These are phyloP conservation scores for Fusarium albosuccineum DNA, from an alignment of 2,329 filamentous ascomycete genomes.

Conservation along the genomic window DNA sequence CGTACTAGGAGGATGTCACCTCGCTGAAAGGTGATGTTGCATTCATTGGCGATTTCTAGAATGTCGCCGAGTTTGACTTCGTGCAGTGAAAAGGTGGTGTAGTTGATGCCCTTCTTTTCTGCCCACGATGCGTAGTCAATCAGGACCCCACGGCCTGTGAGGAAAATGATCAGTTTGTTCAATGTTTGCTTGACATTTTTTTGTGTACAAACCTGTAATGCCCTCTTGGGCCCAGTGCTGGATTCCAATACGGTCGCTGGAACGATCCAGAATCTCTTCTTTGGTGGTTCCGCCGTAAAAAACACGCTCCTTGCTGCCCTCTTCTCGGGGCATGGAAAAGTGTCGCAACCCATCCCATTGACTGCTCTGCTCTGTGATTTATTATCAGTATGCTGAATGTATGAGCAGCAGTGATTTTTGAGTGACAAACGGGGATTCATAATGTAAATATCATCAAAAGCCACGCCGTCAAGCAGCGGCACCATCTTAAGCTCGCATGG, in stretches of 20 bases:
- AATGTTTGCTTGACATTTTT: rapidly evolving
- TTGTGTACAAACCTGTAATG: slow-evolving; percentile 47
- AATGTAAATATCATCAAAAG: slow-evolving; percentile 64
- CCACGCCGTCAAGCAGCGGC: slow-evolving; percentile 59
- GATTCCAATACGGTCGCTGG: slow-evolving; percentile 59
- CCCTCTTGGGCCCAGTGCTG: slow-evolving; percentile 62
- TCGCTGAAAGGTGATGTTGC: slow-evolving; percentile 58
- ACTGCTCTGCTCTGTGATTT: slow-evolving; percentile 56
- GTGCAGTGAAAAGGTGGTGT: slow-evolving; percentile 57
- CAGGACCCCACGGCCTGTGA: slow-evolving; percentile 62
- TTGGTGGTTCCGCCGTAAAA: slow-evolving; percentile 64
- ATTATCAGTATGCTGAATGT: not conserved
- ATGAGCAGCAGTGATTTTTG: not conserved
- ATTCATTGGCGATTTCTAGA: slow-evolving; percentile 53
- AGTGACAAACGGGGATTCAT: slow-evolving; percentile 57
- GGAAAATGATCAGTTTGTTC: not conserved
- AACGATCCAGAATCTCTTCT: slow-evolving; percentile 59
- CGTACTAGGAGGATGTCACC: slow-evolving; percentile 69
- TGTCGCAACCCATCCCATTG: slow-evolving; percentile 67
- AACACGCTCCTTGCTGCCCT: slow-evolving; percentile 52
- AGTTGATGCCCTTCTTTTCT: slow-evolving; percentile 51
- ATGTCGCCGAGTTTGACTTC: slow-evolving; percentile 50
- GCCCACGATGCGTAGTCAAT: slow-evolving; percentile 64
- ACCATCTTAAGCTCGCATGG: slow-evolving; percentile 65
- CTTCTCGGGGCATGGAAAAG: slow-evolving; percentile 58